These are phyloP conservation scores for Cladochytrium replicatum DNA, from an alignment of 192 early-diverging fungal species.

Conservation along the genomic window DNA sequence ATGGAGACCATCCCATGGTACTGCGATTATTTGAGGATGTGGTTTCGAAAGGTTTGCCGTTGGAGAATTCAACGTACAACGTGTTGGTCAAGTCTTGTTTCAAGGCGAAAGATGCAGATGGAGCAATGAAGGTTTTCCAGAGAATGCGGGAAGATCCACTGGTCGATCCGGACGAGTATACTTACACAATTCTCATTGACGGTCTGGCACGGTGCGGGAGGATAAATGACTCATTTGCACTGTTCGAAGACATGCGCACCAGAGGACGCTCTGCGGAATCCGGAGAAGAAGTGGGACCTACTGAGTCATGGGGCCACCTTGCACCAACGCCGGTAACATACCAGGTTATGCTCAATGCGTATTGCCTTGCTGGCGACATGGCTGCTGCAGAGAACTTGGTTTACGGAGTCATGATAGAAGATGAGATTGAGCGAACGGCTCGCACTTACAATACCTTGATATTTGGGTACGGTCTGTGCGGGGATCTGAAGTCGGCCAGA, in stretches of 20 bases:
- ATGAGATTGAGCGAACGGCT: not conserved
- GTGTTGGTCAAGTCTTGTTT: not conserved
- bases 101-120: not conserved
- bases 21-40: not conserved
- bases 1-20: not conserved
- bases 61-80: not conserved
- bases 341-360: constrained; percentile 4
- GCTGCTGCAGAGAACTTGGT: constrained; percentile 6
- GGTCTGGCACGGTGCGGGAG: not conserved
- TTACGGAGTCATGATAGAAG: constrained; percentile 7
- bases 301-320: too few relatives aligned
- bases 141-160: not conserved
- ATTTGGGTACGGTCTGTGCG: constrained; percentile 13
- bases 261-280: not conserved
- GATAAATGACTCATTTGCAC: not conserved
- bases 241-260: not conserved
- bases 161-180: not conserved
- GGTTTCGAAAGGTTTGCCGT: not conserved
- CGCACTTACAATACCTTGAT: constrained; percentile 21
- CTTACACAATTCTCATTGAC: not conserved
- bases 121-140: not conserved
- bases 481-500: constrained; percentile 10
- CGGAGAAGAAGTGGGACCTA: too few relatives aligned
- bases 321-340: not conserved
- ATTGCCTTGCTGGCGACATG: constrained; percentile 17